A percentile compares a stretch with the other conserved stretches of the same genome.
These are phyloP conservation scores for Tylopilus plumbeoviolaceoides DNA, from an alignment of 768 basidiomycete genomes.

Conservation along the genomic window DNA sequence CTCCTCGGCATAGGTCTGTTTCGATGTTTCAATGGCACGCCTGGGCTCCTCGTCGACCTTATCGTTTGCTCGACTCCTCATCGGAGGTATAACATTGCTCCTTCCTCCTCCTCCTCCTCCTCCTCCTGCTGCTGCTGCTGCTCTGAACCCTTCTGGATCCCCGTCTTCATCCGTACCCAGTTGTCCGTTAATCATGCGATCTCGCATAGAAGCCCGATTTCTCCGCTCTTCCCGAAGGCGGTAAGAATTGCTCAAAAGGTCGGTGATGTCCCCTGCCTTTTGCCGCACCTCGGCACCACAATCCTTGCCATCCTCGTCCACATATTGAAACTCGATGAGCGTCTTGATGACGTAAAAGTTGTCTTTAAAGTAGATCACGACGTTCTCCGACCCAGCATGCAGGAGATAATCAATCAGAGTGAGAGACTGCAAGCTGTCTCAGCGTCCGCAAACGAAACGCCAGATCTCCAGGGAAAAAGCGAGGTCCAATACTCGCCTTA, in stretches of 20 bases:
- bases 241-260: constrained; percentile 80
- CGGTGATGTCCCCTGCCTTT: constrained; percentile 98
- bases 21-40: constrained; percentile 87
- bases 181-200: too few species aligned
- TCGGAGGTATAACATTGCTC: too few species aligned
- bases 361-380: constrained; percentile 96
- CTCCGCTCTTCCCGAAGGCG: constrained; percentile 84
- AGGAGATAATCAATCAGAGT: constrained; percentile 94
- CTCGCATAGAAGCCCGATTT: too few species aligned
- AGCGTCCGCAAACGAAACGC: constrained; percentile 3
- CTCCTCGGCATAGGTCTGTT: constrained; percentile 66
- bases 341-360: constrained; percentile 99
- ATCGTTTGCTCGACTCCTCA: too few species aligned
- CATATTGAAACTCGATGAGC: constrained; percentile 94
- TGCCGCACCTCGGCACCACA: constrained; percentile 97
- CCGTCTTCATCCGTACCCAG: constrained; percentile 36
- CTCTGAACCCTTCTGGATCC: background rate
- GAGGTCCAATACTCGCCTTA: constrained; percentile 58
- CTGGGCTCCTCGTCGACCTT: constrained; percentile 80
- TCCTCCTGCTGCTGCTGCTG: too few species aligned
- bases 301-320: constrained; percentile 95
- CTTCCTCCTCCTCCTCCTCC: background rate
- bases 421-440: constrained; percentile 52
- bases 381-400: constrained; percentile 96
- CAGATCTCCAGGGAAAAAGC: background rate